A percentile compares a stretch with the other conserved stretches of the same genome.
Conservation (phyloP, 805 yeast species). For the Spathaspora passalidarum region DNA sequence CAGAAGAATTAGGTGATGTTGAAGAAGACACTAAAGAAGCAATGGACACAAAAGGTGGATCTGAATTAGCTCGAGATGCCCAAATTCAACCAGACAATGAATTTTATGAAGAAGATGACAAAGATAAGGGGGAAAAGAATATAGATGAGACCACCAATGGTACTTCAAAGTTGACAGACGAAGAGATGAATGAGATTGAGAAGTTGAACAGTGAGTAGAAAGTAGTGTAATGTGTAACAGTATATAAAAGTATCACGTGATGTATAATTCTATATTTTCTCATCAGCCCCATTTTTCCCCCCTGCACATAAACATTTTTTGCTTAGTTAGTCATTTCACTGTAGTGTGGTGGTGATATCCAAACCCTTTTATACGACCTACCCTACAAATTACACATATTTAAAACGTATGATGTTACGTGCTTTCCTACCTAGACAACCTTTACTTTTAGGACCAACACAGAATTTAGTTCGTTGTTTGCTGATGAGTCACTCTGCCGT, state of each 20-base stretch:
- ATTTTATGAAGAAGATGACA: conserved; percentile 66
- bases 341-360: too few relatives aligned
- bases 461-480: background rate
- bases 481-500: background rate
- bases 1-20: conserved; percentile 82
- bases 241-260: background rate
- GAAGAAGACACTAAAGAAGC: conserved; percentile 81
- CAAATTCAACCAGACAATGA: conserved; percentile 71
- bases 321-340: too few relatives aligned
- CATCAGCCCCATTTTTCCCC: background rate
- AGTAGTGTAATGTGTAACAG: background rate
- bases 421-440: background rate
- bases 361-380: too few relatives aligned
- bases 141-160: background rate
- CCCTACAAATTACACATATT: background rate
- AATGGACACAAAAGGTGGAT: conserved; percentile 88
- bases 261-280: background rate
- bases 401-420: background rate
- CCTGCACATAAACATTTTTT: too few relatives aligned
- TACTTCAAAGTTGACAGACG: conserved; percentile 32
- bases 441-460: background rate
- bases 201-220: conserved; percentile 18
- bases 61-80: conserved; percentile 78
- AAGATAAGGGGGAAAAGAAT: conserved; percentile 31
- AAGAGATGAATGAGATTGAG: conserved; percentile 36